Base-by-base conservation (phyloP, 75 land plant species). In the Pinus taeda region DNA sequence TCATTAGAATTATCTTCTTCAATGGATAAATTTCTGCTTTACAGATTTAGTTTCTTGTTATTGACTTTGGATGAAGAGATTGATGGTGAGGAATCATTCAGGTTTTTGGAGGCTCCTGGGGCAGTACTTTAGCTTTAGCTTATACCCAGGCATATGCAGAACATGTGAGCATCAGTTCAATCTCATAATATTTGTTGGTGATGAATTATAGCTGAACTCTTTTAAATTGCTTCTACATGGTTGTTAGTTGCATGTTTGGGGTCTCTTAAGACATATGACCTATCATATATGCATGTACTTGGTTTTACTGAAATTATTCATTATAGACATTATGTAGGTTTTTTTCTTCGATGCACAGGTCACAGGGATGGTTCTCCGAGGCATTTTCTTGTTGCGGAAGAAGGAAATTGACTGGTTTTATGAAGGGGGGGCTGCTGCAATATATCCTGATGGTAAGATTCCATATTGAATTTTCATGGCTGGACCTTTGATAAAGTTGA, bases 371-470 rank as follows among this genome's bases (percentile, higher is more conserved):
- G 81, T 97, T 53, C 85, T 97, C 55, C 89, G 99, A 85, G 99
- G 99, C 30, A 97, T 97, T 15, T 97, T 94, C 77, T 73, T 97
- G 71, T 71, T 97, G 76, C 87, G 99, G 15, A 94, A 96, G 73
- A 91, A 93, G 80, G 99, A 97, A 78, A 81, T 97, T 77, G 99
- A 95, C 60, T 97, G 99, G 99, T 92, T 97, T 75, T 97, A 97
- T 78, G 90, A 95, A 78, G 96, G 94, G 76, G 99, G 94, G 73
- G 88, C 89, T 66, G 89, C 93, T 60, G 86, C 93, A 73, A 87
- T 91, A 45, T 91, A 65, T 71, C 93, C 93, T 37, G 93, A 91
- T 83, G 91, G 93, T 91, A 88, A 73, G 80, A 42, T 59, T 63
- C 49, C 7, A 30, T 30, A 42, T 24, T 15, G 21, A 3, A n/a